These are phyloP conservation scores for Candida tibetensis DNA, from an alignment of 805 yeast species.

Conservation along the genomic window DNA sequence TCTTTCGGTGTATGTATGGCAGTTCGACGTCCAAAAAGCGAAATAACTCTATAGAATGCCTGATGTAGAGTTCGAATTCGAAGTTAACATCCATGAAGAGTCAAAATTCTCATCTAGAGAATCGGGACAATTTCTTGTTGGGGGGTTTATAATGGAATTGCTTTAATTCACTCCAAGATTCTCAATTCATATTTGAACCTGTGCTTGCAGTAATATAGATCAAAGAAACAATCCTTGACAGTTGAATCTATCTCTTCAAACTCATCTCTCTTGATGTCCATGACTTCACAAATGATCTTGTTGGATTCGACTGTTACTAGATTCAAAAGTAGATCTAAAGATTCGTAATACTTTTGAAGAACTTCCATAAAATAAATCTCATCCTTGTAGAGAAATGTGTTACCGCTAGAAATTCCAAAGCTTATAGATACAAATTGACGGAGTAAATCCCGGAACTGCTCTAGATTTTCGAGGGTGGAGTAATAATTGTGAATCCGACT, in stretches of 20 bases:
- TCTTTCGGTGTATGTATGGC: too few relatives aligned
- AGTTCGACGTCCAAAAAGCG: too few relatives aligned
- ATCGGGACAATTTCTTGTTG: too few relatives aligned
- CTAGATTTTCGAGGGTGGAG: background rate
- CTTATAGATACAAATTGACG: background rate
- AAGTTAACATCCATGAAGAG: too few relatives aligned
- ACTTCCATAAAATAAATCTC: slow-evolving; percentile 11
- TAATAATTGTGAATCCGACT: slow-evolving; percentile 3
- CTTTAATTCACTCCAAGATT: background rate
- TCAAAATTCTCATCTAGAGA: too few relatives aligned
- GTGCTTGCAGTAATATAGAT: slow-evolving; percentile 12
- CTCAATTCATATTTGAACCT: slow-evolving; percentile 8
- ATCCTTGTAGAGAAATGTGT: slow-evolving; percentile 7
- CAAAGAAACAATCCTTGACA: slow-evolving; percentile 14
- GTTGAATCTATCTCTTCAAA: slow-evolving; percentile 13
- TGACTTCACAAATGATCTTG: slow-evolving; percentile 5
- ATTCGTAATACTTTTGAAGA: slow-evolving; percentile 6
- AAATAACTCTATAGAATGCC: too few relatives aligned
- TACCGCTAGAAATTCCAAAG: background rate
- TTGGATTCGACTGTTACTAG: slow-evolving; percentile 2
- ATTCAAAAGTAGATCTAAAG: slow-evolving; percentile 7
- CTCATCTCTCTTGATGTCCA: slow-evolving; percentile 8
- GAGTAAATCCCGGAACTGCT: slow-evolving; percentile 3
- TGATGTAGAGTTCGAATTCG: too few relatives aligned
- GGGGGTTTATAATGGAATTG: too few relatives aligned